A percentile compares a stretch with the other conserved stretches of the same genome.
phyloP scores from a whole-genome alignment of 257 asterid species.

The Avicennia marina region DNA sequence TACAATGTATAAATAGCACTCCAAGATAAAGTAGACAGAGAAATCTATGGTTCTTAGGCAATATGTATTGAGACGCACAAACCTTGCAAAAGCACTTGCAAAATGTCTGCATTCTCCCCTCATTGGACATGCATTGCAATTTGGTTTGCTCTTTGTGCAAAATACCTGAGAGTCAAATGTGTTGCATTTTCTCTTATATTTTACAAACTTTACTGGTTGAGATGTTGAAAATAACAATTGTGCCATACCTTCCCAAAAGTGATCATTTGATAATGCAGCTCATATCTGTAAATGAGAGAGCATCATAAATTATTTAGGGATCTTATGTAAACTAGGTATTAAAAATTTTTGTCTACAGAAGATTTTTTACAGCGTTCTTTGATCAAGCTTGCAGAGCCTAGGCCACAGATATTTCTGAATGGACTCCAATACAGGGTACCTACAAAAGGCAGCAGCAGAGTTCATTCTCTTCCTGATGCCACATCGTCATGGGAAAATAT shows the following conservation, averaged over 20 bases:
- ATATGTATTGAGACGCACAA: slow-evolving; percentile 4
- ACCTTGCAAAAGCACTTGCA: slow-evolving; percentile 82
- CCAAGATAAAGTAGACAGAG: not conserved
- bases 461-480: slow-evolving; percentile 17
- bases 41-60: slow-evolving; percentile 5
- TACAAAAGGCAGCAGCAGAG: slow-evolving; percentile 25
- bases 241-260: slow-evolving; percentile 70
- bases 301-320: slow-evolving; percentile 14
- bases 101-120: slow-evolving; percentile 77
- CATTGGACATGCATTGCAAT: slow-evolving; percentile 84
- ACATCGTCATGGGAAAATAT: slow-evolving; percentile 16
- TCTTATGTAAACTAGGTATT: not conserved
- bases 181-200: slow-evolving; percentile 4
- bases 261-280: slow-evolving; percentile 80
- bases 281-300: slow-evolving; percentile 47
- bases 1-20: not conserved
- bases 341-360: not conserved
- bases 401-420: slow-evolving; percentile 80
- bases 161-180: slow-evolving; percentile 46
- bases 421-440: slow-evolving; percentile 67
- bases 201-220: not conserved
- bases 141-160: slow-evolving; percentile 78
- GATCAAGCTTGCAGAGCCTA: slow-evolving; percentile 65
- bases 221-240: slow-evolving; percentile 1
- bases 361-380: slow-evolving; percentile 49